Conservation (phyloP, 352 stramenopile genomes). For the Phytophthora litchii region DNA sequence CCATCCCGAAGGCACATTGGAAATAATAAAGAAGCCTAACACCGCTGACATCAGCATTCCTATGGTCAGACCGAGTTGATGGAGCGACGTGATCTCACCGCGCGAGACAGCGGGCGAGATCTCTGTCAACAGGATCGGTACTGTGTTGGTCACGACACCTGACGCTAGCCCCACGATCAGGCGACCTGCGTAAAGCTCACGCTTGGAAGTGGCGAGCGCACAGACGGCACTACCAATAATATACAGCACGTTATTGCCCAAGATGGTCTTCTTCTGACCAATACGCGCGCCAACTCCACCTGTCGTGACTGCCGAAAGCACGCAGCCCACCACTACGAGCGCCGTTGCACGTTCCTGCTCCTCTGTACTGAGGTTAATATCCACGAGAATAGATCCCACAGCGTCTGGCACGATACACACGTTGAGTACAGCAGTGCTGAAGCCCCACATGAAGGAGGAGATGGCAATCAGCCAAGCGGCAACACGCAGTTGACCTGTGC, state of each 20-base stretch:
- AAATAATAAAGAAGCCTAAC: conserved; percentile 79
- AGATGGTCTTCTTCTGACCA: conserved; percentile 69
- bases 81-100: conserved; percentile 85
- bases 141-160: conserved; percentile 82
- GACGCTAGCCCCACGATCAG: conserved; percentile 72
- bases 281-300: conserved; percentile 58
- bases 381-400: conserved; percentile 67
- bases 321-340: conserved; percentile 73
- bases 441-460: conserved; percentile 85
- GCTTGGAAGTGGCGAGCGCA: conserved; percentile 63
- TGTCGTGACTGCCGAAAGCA: conserved; percentile 65
- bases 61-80: conserved; percentile 89
- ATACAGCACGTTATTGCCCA: conserved; percentile 80
- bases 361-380: conserved; percentile 73
- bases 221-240: conserved; percentile 60
- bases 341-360: conserved; percentile 80
- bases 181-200: conserved; percentile 60
- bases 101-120: conserved; percentile 68
- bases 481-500: conserved; percentile 47
- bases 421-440: conserved; percentile 71
- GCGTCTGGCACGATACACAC: conserved; percentile 81
- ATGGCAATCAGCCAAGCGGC: conserved; percentile 68
- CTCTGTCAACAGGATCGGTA: conserved; percentile 84
- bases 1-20: conserved; percentile 84
- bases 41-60: conserved; percentile 83